These are phyloP conservation scores for Bifiguratus adelaidae DNA, from an alignment of 192 early-diverging fungal species.

Conservation along the genomic window DNA sequence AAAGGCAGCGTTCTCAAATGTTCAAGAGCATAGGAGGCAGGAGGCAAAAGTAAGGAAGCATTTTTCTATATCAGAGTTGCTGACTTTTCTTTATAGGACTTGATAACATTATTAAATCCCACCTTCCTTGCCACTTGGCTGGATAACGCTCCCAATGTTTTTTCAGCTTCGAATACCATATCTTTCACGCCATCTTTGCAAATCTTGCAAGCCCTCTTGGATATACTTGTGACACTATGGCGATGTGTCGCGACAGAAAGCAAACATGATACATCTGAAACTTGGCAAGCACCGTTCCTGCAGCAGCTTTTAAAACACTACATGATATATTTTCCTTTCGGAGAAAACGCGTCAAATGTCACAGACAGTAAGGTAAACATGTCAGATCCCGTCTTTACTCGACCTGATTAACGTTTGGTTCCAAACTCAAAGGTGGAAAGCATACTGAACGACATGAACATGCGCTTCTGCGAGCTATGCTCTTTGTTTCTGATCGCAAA, in stretches of 20 bases:
- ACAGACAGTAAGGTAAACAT: slow-evolving; percentile 37
- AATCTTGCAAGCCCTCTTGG: slow-evolving; percentile 47
- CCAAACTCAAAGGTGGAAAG: slow-evolving; percentile 29
- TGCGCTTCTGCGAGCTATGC: slow-evolving; percentile 52
- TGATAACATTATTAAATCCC: slow-evolving; percentile 43
- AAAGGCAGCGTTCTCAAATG: no score
- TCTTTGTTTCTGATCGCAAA: slow-evolving; percentile 40
- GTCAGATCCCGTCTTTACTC: not conserved
- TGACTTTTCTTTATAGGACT: slow-evolving; percentile 10
- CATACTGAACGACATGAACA: slow-evolving; percentile 56
- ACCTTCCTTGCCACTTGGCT: slow-evolving; percentile 70
- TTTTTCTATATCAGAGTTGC: no score
- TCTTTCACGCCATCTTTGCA: slow-evolving; percentile 44
- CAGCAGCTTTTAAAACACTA: slow-evolving; percentile 56
- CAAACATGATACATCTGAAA: slow-evolving; percentile 6
- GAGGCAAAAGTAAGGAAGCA: no score
- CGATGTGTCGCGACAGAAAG: slow-evolving; percentile 34
- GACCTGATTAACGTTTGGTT: not conserved
- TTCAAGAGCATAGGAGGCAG: no score
- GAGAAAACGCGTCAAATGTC: slow-evolving; percentile 32
- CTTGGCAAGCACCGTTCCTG: slow-evolving; percentile 38
- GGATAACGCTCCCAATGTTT: slow-evolving; percentile 59
- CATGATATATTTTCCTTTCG: slow-evolving; percentile 69
- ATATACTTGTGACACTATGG: slow-evolving; percentile 66
- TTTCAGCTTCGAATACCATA: slow-evolving; percentile 35